Percentiles rank a stretch among this genome's conserved stretches.
phyloP scores from a whole-genome alignment of 257 asterid species.

The Fraxinus excelsior region DNA sequence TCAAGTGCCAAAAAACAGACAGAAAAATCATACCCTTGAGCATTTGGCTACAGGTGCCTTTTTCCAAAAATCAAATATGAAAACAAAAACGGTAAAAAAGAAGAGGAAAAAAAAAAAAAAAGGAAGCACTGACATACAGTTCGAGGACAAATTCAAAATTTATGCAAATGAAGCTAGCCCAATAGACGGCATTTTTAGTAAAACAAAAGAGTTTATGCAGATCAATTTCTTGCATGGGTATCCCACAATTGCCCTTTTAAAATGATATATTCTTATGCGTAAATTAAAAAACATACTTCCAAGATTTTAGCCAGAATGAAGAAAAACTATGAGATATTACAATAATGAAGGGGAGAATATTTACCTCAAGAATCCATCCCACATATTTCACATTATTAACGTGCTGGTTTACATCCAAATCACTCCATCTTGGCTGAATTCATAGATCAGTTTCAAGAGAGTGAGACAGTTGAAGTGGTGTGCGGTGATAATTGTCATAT shows the following conservation, averaged over 20 bases:
- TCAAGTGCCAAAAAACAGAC: background rate
- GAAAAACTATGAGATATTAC: background rate
- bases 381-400: slow-evolving; percentile 95
- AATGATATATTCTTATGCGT: background rate
- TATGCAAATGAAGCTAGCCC: background rate
- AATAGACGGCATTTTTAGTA: background rate
- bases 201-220: background rate
- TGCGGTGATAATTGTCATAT: background rate
- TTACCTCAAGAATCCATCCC: slow-evolving; percentile 98
- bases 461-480: background rate
- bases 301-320: slow-evolving; percentile 1
- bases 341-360: slow-evolving; percentile 9
- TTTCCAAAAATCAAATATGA: background rate
- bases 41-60: background rate
- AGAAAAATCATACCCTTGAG: background rate
- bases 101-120: too few relatives aligned
- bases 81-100: too few relatives aligned
- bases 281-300: slow-evolving; percentile 2
- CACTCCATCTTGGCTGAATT: slow-evolving; percentile 91
- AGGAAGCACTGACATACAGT: background rate
- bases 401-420: slow-evolving; percentile 90
- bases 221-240: background rate
- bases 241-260: background rate
- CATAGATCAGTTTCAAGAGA: slow-evolving; percentile 16
- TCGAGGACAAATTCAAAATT: background rate